phyloP scores from a whole-genome alignment of 805 yeast genomes.

The Yamadazyma takamatsuzukensis region DNA sequence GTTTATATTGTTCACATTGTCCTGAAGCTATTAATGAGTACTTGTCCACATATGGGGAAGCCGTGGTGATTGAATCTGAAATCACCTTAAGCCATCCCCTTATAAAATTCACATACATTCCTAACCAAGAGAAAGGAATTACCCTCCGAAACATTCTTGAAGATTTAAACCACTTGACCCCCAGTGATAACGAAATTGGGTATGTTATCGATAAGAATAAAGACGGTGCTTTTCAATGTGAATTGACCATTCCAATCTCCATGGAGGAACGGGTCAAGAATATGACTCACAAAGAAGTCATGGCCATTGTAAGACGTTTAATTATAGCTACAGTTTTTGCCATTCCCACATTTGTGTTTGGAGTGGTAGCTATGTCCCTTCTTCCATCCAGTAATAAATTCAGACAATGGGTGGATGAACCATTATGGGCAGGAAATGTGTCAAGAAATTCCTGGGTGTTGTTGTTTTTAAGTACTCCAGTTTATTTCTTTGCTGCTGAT shows the following conservation, averaged over 20 bases:
- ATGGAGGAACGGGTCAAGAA: constrained; percentile 60
- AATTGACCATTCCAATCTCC: constrained; percentile 50
- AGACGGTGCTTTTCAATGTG: constrained; percentile 43
- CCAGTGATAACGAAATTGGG: constrained; percentile 18
- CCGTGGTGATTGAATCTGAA: constrained; percentile 53
- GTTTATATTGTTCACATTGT: constrained; percentile 71
- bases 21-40: constrained; percentile 53
- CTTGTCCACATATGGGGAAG: constrained; percentile 51
- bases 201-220: constrained; percentile 14
- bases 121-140: constrained; percentile 40
- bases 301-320: constrained; percentile 43
- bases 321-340: constrained; percentile 50
- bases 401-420: constrained; percentile 54
- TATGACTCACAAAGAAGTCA: constrained; percentile 47
- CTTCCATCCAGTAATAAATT: constrained; percentile 39
- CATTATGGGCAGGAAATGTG: constrained; percentile 61
- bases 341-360: constrained; percentile 66
- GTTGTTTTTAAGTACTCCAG: constrained; percentile 64
- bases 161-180: constrained; percentile 44
- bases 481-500: constrained; percentile 71
- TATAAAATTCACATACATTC: constrained; percentile 63
- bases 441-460: constrained; percentile 64
- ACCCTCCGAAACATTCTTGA: constrained; percentile 54
- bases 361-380: constrained; percentile 66
- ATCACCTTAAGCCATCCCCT: constrained; percentile 53